phyloP scores from a whole-genome alignment of 2,329 filamentous ascomycete genomes.

The Ilyonectria destructans region DNA sequence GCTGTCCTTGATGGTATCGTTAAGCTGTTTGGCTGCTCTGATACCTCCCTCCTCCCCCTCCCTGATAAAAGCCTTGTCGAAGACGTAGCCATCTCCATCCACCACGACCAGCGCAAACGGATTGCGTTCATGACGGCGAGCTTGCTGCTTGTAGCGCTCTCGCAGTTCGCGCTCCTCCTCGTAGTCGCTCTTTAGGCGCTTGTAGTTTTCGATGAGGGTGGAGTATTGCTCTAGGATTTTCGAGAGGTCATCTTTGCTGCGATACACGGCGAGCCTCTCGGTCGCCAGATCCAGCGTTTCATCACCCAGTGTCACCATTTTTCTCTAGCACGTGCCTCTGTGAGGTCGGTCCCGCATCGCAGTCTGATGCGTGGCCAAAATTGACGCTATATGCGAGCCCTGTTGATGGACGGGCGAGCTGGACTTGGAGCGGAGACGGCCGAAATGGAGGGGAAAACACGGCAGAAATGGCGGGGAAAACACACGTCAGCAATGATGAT shows the following conservation, averaged over 20 bases:
- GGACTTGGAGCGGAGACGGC: neutral
- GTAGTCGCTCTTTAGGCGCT: conserved; percentile 69
- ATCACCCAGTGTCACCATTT: conserved; percentile 40
- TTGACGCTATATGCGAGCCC: neutral
- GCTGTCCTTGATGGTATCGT: conserved; percentile 65
- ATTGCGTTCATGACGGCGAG: conserved; percentile 65
- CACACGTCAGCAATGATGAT: neutral
- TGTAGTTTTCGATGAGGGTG: conserved; percentile 68
- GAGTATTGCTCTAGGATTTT: conserved; percentile 54
- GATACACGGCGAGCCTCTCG: conserved; percentile 53
- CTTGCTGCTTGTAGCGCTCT: conserved; percentile 70
- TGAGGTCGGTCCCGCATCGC: conserved; percentile 38
- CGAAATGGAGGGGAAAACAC: no score
- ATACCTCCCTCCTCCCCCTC: conserved; percentile 69
- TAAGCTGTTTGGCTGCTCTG: conserved; percentile 68
- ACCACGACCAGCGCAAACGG: conserved; percentile 75
- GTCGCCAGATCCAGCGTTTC: conserved; percentile 42
- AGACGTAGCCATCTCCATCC: conserved; percentile 73
- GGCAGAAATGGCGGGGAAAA: no score
- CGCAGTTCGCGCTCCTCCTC: conserved; percentile 70
- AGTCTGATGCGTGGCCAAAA: conserved; percentile 7
- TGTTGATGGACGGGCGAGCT: neutral
- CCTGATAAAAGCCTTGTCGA: conserved; percentile 65
- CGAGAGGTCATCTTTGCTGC: conserved; percentile 45
- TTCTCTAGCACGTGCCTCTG: conserved; percentile 22